Evolutionary conservation across 2,329 filamentous ascomycete species (phyloP).

Genomic region (Botryotinia globosa): DNA sequence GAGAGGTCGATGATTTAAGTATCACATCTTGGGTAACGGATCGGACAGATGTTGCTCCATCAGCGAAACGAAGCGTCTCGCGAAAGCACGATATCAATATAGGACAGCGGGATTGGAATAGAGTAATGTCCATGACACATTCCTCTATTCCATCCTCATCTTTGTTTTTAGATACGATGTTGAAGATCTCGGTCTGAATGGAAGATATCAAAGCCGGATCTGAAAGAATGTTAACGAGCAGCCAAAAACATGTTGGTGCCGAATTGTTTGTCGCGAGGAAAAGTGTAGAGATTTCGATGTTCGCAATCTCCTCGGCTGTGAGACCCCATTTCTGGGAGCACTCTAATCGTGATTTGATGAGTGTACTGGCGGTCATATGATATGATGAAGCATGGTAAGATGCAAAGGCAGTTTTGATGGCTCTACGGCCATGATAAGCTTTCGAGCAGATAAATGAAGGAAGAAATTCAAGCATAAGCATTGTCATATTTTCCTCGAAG

Average conservation of each 20-base stretch:
- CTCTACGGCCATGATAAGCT: slow-evolving; percentile 39
- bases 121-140: slow-evolving; percentile 27
- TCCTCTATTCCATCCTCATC: slow-evolving; percentile 17
- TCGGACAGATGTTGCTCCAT: slow-evolving; percentile 42
- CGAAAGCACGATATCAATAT: slow-evolving; percentile 46
- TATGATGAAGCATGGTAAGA: slow-evolving; percentile 35
- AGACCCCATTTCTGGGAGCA: slow-evolving; percentile 38
- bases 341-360: slow-evolving; percentile 36
- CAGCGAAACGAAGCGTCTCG: slow-evolving; percentile 46
- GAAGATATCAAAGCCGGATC: slow-evolving; percentile 34
- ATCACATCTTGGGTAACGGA: slow-evolving; percentile 44
- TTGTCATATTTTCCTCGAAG: slow-evolving; percentile 36
- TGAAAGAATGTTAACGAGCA: slow-evolving; percentile 39
- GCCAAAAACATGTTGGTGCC: slow-evolving; percentile 43
- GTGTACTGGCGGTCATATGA: slow-evolving; percentile 34
- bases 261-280: slow-evolving; percentile 41
- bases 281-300: slow-evolving; percentile 39
- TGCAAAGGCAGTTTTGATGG: slow-evolving; percentile 40
- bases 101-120: slow-evolving; percentile 42
- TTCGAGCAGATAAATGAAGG: slow-evolving; percentile 39
- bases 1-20: slow-evolving; percentile 36
- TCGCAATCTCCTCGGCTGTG: slow-evolving; percentile 35
- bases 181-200: slow-evolving; percentile 38
- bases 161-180: slow-evolving; percentile 19
- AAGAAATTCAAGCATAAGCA: slow-evolving; percentile 38